phyloP scores from a whole-genome alignment of 2,329 filamentous ascomycete species.

The Simplicillium sp. region DNA sequence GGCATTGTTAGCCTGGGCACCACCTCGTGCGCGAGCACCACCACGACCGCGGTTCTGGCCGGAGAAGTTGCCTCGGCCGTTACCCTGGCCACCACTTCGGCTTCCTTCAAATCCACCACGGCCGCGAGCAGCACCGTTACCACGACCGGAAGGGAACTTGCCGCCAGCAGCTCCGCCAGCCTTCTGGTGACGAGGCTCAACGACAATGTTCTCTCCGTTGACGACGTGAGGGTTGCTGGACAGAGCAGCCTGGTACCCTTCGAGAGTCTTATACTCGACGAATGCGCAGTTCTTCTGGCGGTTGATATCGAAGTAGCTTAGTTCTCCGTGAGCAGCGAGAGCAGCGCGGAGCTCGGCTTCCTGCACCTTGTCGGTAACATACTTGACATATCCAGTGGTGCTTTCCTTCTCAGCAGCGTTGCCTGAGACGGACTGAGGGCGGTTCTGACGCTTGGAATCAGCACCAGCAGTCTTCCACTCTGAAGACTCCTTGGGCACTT shows the following conservation, averaged over 20 bases:
- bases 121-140: slow-evolving; percentile 50
- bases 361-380: slow-evolving; percentile 82
- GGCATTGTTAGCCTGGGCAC: slow-evolving; percentile 43
- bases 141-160: slow-evolving; percentile 54
- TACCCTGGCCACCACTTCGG: slow-evolving; percentile 43
- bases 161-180: slow-evolving; percentile 59
- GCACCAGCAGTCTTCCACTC: slow-evolving; percentile 81
- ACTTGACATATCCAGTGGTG: slow-evolving; percentile 87
- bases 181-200: slow-evolving; percentile 84
- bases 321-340: slow-evolving; percentile 62
- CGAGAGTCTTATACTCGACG: slow-evolving; percentile 76
- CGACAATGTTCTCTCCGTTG: slow-evolving; percentile 70
- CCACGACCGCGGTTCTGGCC: slow-evolving; percentile 58
- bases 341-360: slow-evolving; percentile 60
- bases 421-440: slow-evolving; percentile 56
- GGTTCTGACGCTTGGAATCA: slow-evolving; percentile 76
- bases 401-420: slow-evolving; percentile 60
- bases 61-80: slow-evolving; percentile 60
- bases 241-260: slow-evolving; percentile 76
- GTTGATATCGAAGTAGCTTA: slow-evolving; percentile 69
- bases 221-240: slow-evolving; percentile 79
- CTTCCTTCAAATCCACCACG: slow-evolving; percentile 55
- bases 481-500: slow-evolving; percentile 35
- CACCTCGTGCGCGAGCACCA: slow-evolving; percentile 56
- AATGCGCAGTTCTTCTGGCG: slow-evolving; percentile 94